Base-by-base conservation (phyloP, 345 rosid species). In the Citrus reticulata region DNA sequence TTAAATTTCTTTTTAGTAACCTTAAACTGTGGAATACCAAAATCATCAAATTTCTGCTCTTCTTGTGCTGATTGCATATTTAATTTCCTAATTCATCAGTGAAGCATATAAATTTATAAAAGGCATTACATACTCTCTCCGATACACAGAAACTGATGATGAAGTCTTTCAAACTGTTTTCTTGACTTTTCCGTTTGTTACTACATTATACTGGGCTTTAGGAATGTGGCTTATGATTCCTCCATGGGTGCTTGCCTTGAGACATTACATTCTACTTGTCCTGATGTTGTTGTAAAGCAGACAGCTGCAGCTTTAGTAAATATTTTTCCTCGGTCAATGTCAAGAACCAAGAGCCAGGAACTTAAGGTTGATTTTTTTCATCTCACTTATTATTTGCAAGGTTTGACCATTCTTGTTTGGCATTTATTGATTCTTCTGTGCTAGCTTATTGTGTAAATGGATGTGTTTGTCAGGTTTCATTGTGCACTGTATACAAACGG, bases 331-430 rank as follows among this genome's bases (percentile, higher is more conserved):
- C 83, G 30, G 75, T 89, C 96, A 69, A 78, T 94, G 85, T 72
- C 80, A 84, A 90, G 91, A 91, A 91, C 97, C 63, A 89, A 86
- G 75, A 91, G 98, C 83, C 85, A 85, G 71, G 96, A 93, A 85
- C 96, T 93, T 75, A 92, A 92, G 99, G 99, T 93, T 73, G 59
- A 60, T 59, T 29, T 30, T 66, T 69, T 64, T 29, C 25, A 16
- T 55, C 11, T 10, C 11, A 59, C 60, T 42, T 81, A 42, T 42
- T 79, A 6, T 37, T 61, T 75, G 82, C 66, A 80, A 69, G 65
- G 61, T 1, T 72, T 77, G 74, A 68, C 67, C 22, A 32, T 27
- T 55, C 11, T 34, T 59, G 58, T 72, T 70, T 17, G 35, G 46
- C 60, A 37, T 51, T 34, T 16, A 1, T 37, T 70, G 14, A 46